These are phyloP conservation scores for Eimeria zaria DNA, from an alignment of 169 alveolate genomes.

Conservation along the genomic window DNA sequence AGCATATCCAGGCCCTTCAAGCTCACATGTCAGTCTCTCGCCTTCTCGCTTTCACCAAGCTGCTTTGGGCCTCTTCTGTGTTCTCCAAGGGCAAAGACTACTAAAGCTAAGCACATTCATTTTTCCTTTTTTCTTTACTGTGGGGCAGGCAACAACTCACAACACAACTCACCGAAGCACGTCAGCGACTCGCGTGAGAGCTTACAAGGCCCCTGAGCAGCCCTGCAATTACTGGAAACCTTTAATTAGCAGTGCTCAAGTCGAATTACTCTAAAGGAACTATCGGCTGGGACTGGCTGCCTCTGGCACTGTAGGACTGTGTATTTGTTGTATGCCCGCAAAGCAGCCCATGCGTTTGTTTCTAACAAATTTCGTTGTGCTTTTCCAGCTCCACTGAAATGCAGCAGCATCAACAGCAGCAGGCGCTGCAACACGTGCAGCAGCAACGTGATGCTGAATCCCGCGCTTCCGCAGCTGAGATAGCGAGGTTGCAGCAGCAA, in stretches of 20 bases:
- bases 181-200: constrained; percentile 72
- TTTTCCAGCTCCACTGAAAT: constrained; percentile 49
- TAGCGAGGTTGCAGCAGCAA: constrained; percentile 49
- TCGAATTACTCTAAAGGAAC: not conserved
- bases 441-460: constrained; percentile 49
- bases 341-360: not conserved
- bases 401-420: constrained; percentile 64
- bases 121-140: not conserved
- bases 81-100: not conserved
- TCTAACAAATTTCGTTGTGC: not conserved
- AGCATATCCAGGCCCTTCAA: constrained; percentile 61
- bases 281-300: not conserved
- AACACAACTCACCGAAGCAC: constrained; percentile 47
- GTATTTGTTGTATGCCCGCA: not conserved
- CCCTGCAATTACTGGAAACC: not conserved
- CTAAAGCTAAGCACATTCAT: not conserved
- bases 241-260: not conserved
- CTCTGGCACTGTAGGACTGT: not conserved
- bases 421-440: constrained; percentile 54
- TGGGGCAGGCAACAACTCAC: constrained; percentile 52
- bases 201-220: not conserved
- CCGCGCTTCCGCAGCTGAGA: constrained; percentile 29
- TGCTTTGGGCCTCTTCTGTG: not conserved
- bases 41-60: not conserved
- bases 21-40: constrained; percentile 34